Evolutionary conservation across 345 rosid species (phyloP), one percentile per base, ranked within the genome.

Genomic region (Eucalyptus tenuipes): DNA sequence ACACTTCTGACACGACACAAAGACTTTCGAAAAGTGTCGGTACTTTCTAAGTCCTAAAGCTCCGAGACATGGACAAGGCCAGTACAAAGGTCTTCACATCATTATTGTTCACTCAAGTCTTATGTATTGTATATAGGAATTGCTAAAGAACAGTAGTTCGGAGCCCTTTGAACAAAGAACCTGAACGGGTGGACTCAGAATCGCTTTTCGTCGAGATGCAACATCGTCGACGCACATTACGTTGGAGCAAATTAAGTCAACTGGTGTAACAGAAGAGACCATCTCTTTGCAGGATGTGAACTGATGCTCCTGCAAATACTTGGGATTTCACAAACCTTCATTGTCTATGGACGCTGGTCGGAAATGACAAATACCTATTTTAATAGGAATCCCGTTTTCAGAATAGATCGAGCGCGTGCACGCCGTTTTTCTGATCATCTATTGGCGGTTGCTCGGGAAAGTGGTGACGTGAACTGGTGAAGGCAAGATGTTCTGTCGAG

Each of bases 221-320:
- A 80, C 86, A 81, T 55, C 87, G 96, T 95, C 29, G 99, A 96
- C 89, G 94, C 97, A 15, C 94, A 95, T 86, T 95, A 94, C 92
- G 92, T 95, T 0, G 97, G 93, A 17, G 99, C 97, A 95, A 88
- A 98, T 95, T 86, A 94, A 97, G 92, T 89, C 95, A 88, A 95
- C 93, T 5, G 99, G 98, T 37, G 92, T 95, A 57, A 96, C 94
- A 4, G 97, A 89, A 92, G 93, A 89, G 98, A 96, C 87, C 97
- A 95, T 93, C 97, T 93, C 86, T 96, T 97, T 84, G 96, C 99
- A 87, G 97, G 96, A 33, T 40, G 8, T 20, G 42, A 75, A 42
- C 42, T 75, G 82, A 40, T 20, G 82, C 47, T 75, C 82, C 47
- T 40, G 47, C 82, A 75, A 40, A 75, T n/a, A 66, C 37, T 66